phyloP scores from a whole-genome alignment of 169 alveolate species.

The Plasmodium coatneyi region DNA sequence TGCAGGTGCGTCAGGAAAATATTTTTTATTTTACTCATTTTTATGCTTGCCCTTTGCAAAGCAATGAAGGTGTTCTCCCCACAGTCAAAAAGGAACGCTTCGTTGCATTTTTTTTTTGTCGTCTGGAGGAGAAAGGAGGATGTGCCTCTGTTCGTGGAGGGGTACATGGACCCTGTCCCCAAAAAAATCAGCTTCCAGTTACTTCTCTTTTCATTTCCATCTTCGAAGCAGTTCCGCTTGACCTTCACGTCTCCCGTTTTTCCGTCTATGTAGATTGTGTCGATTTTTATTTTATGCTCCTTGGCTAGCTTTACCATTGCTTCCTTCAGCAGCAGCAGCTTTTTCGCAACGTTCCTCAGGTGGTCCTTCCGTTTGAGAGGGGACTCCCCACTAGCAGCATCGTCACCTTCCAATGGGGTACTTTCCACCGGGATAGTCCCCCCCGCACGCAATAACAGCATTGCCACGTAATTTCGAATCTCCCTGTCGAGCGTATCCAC shows the following conservation, averaged over 20 bases:
- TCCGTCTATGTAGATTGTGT: slow-evolving; percentile 15
- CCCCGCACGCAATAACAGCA: background rate
- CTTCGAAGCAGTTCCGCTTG: slow-evolving; percentile 19
- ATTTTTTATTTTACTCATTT: slow-evolving; percentile 71
- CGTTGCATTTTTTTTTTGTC: slow-evolving; percentile 49
- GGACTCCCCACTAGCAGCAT: background rate
- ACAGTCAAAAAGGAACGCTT: slow-evolving; percentile 84
- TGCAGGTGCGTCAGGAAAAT: slow-evolving; percentile 89
- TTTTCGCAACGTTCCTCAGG: background rate
- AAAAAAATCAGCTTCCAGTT: slow-evolving; percentile 81
- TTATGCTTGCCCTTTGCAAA: slow-evolving; percentile 72
- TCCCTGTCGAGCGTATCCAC: background rate
- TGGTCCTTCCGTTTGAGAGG: background rate
- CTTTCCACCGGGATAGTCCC: background rate
- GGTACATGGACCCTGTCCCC: slow-evolving; percentile 84
- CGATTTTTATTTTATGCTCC: background rate
- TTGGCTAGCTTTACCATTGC: background rate
- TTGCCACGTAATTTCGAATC: background rate
- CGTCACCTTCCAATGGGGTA: background rate
- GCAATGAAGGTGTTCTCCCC: slow-evolving; percentile 82
- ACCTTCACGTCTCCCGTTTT: slow-evolving; percentile 18
- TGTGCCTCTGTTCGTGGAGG: slow-evolving; percentile 81
- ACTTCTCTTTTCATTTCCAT: slow-evolving; percentile 26
- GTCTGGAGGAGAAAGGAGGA: slow-evolving; percentile 81
- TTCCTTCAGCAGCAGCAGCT: slow-evolving; percentile 12